Base-by-base conservation (phyloP, 495 filamentous ascomycete genomes). In the Trichoderma gamsii region DNA sequence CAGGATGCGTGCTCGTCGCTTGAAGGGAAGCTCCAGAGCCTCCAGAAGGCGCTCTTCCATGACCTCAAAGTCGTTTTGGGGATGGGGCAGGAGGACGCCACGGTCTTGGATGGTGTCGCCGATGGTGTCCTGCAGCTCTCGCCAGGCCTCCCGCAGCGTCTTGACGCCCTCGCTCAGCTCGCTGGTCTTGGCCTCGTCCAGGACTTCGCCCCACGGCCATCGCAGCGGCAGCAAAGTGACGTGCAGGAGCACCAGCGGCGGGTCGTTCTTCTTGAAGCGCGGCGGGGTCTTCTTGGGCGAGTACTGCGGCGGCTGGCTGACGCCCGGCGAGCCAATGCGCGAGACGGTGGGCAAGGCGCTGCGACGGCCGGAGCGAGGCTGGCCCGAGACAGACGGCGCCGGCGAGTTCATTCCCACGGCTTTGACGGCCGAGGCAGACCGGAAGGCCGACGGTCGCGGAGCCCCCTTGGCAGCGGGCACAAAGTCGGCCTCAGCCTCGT, bases 11-110 rank as follows among this genome's bases (percentile, higher is more conserved):
- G 91, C 89, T 49, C 82, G 74, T n/a, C 80, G 76, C 25, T 75
- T 76, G 1, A 85, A 79, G 44, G 88, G 88, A 15, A 97, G 79
- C 71, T 97, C 92, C 32, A 99, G 78, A 9, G 89, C 88, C 76
- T 97, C 94, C 4, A 97, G 78, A n/a, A 99, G 79, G 18, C 93
- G 83, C 76, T 97, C 95, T 76, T 99, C 95, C 0, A 99, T 85
- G 29, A 97, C 77, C 73, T 96, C 94, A 73, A 93, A 97, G 70
- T 96, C 89, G 68, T 93, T 92, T 72, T 90, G 86, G 15, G 95
- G 95, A 73, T 99, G 95, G 1, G 92, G 88, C 9, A 99, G 84
- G 52, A 99, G 80, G 18, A 99, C 83, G 0, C 95, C 95, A 1
- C 95, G 85, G 71, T 93, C 90, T 13, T 95, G 79, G 3, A 97